Evolutionary conservation across 1,139 yeast species (phyloP).

Genomic region (Nakaseomyces sp.): DNA sequence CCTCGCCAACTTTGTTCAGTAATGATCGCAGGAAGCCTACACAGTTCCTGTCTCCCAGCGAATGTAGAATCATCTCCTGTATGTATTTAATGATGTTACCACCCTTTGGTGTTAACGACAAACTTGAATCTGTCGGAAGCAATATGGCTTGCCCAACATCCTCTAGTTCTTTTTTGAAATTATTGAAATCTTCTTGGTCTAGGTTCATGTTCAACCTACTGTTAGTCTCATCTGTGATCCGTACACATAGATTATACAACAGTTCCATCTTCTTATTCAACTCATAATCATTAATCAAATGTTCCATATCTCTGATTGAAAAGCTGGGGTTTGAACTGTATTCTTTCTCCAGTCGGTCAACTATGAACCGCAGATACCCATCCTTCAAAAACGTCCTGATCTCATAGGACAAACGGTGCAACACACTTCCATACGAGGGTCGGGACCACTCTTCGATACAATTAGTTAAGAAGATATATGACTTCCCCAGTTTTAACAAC

Average conservation of each 20-base stretch:
- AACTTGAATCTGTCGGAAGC: conserved; percentile 40
- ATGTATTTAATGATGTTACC: conserved; percentile 56
- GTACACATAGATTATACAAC: conserved; percentile 19
- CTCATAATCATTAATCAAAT: conserved; percentile 26
- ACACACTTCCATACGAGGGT: conserved; percentile 56
- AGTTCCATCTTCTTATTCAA: conserved; percentile 22
- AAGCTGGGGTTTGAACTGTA: conserved; percentile 39
- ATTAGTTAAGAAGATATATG: conserved; percentile 45
- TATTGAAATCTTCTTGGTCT: conserved; percentile 26
- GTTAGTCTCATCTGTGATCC: conserved; percentile 21
- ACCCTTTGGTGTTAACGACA: conserved; percentile 54
- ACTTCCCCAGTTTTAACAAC: conserved; percentile 54
- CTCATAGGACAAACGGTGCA: conserved; percentile 63
- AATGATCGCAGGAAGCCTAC: conserved; percentile 43
- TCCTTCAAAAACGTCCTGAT: conserved; percentile 42
- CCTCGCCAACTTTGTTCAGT: conserved; percentile 51
- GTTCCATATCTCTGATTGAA: conserved; percentile 43
- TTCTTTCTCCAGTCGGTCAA: conserved; percentile 47
- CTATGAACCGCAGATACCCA: conserved; percentile 38
- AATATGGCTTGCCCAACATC: conserved; percentile 17
- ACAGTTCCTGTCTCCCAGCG: conserved; percentile 60
- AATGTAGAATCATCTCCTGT: conserved; percentile 46
- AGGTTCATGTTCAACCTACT: conserved; percentile 23
- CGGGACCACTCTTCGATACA: conserved; percentile 51
- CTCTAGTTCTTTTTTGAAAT: conserved; percentile 29